Evolutionary conservation across 1,139 yeast species (phyloP).

Genomic region (Debaryomyces robertsiae): DNA sequence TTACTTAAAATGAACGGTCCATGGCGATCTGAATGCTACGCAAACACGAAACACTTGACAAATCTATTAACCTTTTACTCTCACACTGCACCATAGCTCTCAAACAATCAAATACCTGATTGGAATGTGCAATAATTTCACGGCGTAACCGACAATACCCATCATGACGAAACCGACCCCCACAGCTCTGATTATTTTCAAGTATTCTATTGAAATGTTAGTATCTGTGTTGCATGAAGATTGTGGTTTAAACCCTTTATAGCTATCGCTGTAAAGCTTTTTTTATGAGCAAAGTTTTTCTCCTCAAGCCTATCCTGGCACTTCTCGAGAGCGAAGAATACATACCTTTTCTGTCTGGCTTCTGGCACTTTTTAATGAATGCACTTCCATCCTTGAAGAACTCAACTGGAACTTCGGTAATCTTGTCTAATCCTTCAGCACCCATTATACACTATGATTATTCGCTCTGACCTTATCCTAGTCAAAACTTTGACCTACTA

Average conservation of each 20-base stretch:
- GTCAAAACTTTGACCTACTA: no score
- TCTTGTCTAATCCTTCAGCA: conserved; percentile 73
- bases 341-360: conserved; percentile 83
- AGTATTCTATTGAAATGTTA: conserved; percentile 61
- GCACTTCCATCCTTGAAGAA: conserved; percentile 90
- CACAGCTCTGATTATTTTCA: conserved; percentile 89
- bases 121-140: conserved; percentile 94
- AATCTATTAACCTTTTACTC: not conserved
- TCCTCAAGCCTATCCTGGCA: no score
- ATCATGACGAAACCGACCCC: conserved; percentile 96
- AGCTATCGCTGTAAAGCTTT: no score
- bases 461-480: not conserved
- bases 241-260: no score
- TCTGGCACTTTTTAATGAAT: conserved; percentile 87
- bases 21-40: no score
- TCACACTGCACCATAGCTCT: conserved; percentile 15
- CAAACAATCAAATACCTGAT: conserved; percentile 95
- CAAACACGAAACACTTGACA: no score
- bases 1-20: no score
- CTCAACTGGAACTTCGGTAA: conserved; percentile 87
- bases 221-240: no score
- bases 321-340: conserved; percentile 16
- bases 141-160: conserved; percentile 97
- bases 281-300: no score
- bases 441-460: conserved; percentile 34